Base-by-base conservation (phyloP, 495 filamentous ascomycete species). In the Durotheca rogersii region DNA sequence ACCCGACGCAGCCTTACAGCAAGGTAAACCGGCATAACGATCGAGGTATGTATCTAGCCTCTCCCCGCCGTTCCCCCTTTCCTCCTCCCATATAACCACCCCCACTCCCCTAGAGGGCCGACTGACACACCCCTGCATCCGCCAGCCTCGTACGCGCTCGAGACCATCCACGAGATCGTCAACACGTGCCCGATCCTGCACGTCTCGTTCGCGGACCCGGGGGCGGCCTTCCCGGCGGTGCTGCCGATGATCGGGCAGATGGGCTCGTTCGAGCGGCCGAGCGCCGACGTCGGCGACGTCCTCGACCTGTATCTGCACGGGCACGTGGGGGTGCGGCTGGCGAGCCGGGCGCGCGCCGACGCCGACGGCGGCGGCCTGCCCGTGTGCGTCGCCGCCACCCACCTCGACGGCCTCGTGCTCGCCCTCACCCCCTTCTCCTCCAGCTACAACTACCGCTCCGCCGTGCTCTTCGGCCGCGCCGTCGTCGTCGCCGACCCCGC, bases 211-310 rank as follows among this genome's bases (percentile, higher is more conserved):
- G 71, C 77, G 15, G 72, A 72, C 5, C 73, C 77, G 0, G 67
- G 75, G 33, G 81, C 85, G 47, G 83, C 84, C 9, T 90, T 90
- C 56, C 89, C 90, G 3, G 48, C 47, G 6, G 53, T 63, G 35
- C 74, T 96, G 0, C 91, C 91, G 29, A 93, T 95, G 89, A 87
- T 95, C 51, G 90, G 90, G 33, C 81, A 82, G 54, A 89, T 92
- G 84, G 86, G 78, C 14, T 85, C 81, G 35, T 92, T 83, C 58
- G 72, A 70, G 7, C 74, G 77, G 50, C 84, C 84, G 15, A 84
- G 81, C 45, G 77, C 81, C 6, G 77, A 72, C 51, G 70, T 83
- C 10, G 78, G 82, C 11, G 84, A 88, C 49, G 75, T 82, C 0
- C 69, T 88, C 9, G 87, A 94, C 51, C 79, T 88, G 45, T 95